These are phyloP conservation scores for Penicillium sp. DNA, from an alignment of 2,329 filamentous ascomycete genomes.

Conservation along the genomic window DNA sequence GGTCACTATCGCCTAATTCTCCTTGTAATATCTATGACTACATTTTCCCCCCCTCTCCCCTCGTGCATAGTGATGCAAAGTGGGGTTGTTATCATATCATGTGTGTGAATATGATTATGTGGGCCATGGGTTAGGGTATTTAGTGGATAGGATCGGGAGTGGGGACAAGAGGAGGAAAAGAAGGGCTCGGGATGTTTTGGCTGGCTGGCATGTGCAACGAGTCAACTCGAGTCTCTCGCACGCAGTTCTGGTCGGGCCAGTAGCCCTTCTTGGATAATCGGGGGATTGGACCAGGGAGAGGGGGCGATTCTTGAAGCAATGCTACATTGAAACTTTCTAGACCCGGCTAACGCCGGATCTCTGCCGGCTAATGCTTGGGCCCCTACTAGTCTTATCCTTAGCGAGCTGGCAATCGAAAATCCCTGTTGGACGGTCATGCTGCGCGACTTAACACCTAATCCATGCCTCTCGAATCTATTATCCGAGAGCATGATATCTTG, in stretches of 20 bases:
- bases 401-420: constrained; percentile 4
- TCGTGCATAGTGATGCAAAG: constrained; percentile 10
- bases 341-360: constrained; percentile 26
- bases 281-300: constrained; percentile 5
- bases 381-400: constrained; percentile 17
- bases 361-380: constrained; percentile 17
- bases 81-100: constrained; percentile 24
- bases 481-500: constrained; percentile 2
- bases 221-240: constrained; percentile 8
- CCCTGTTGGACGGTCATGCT: background rate
- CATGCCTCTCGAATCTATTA: background rate
- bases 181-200: background rate
- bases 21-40: background rate
- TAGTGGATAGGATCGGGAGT: constrained; percentile 7
- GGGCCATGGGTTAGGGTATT: constrained; percentile 2
- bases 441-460: background rate
- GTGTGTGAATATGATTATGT: background rate
- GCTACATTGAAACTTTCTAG: constrained; percentile 28
- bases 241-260: constrained; percentile 8
- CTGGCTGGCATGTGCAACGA: constrained; percentile 21
- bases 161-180: background rate
- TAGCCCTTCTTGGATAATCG: background rate
- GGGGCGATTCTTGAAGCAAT: constrained; percentile 16
- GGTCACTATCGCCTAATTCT: background rate
- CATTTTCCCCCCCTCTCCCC: background rate